A percentile compares a stretch with the other conserved stretches of the same genome.
Evolutionary conservation across 2,329 filamentous ascomycete species (phyloP).

Genomic region (Aspergillus latus): DNA sequence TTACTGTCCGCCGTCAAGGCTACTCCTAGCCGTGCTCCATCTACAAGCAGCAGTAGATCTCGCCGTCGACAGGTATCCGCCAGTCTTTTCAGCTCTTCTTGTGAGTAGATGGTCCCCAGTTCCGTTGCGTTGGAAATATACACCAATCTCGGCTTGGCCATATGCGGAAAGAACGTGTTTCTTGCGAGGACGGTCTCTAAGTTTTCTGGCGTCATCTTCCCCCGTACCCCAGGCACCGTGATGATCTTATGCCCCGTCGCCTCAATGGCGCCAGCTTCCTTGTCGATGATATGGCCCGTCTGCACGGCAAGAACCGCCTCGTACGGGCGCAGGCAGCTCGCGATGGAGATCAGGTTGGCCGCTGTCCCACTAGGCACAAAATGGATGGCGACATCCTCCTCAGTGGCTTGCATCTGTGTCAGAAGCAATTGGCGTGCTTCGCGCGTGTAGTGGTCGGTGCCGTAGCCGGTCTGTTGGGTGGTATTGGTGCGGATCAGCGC

Average conservation of each 20-base stretch:
- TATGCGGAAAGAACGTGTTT: constrained; percentile 55
- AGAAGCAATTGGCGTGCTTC: constrained; percentile 47
- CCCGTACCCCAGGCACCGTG: constrained; percentile 46
- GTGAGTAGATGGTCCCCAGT: constrained; percentile 51
- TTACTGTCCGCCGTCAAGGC: constrained; percentile 47
- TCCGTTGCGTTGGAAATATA: constrained; percentile 56
- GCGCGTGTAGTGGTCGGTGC: constrained; percentile 47
- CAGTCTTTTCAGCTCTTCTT: constrained; percentile 44
- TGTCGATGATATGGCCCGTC: constrained; percentile 51
- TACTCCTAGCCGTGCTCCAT: constrained; percentile 49
- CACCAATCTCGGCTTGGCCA: constrained; percentile 53
- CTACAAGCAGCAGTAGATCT: constrained; percentile 48
- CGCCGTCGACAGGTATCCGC: constrained; percentile 46
- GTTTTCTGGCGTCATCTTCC: constrained; percentile 49
- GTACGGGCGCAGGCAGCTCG: constrained; percentile 51
- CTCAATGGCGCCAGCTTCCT: constrained; percentile 54
- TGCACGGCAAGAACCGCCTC: constrained; percentile 54
- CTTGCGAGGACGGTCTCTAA: constrained; percentile 47
- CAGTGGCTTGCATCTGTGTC: constrained; percentile 26
- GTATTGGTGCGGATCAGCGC: constrained; percentile 48
- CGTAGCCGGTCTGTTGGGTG: constrained; percentile 51
- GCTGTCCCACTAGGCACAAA: constrained; percentile 56
- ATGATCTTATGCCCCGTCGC: constrained; percentile 56
- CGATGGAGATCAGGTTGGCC: constrained; percentile 55
- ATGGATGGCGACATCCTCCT: constrained; percentile 49